Percentiles rank a stretch among this genome's conserved stretches.
Conservation (phyloP, 495 filamentous ascomycete genomes). For the Aspergillus hancockii region DNA sequence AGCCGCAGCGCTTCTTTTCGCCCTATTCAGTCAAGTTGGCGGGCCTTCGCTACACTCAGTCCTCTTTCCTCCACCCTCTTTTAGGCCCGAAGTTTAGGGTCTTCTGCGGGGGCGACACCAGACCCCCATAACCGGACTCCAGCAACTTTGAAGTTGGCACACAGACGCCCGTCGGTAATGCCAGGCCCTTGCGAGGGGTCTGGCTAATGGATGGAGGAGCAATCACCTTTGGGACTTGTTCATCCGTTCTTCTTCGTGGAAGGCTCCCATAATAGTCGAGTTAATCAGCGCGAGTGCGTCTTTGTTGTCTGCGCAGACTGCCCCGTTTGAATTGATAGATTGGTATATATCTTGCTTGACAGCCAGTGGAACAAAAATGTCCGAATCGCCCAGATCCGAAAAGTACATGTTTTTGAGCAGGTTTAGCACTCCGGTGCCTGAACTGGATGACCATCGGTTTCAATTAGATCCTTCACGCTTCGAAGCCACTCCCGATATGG, state of each 20-base stretch:
- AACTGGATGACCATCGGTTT: slow-evolving; percentile 90
- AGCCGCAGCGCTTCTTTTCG: slow-evolving; percentile 38
- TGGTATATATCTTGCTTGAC: not conserved
- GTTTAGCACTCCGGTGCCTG: slow-evolving; percentile 78
- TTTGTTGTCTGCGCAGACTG: slow-evolving; percentile 7
- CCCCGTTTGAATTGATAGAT: not conserved
- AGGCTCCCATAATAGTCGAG: slow-evolving; percentile 9
- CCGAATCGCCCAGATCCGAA: slow-evolving; percentile 63
- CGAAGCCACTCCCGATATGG: slow-evolving; percentile 47
- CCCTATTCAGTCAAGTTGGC: slow-evolving; percentile 89
- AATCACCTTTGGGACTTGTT: slow-evolving; percentile 36
- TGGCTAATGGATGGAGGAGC: slow-evolving; percentile 48
- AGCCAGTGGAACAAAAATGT: slow-evolving; percentile 47
- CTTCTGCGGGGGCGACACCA: slow-evolving; percentile 93
- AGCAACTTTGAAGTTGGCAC: slow-evolving; percentile 36
- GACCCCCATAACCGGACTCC: slow-evolving; percentile 87
- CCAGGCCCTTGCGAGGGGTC: slow-evolving; percentile 51
- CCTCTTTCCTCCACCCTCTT: slow-evolving; percentile 88
- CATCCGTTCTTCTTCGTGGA: slow-evolving; percentile 25
- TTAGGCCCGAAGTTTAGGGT: slow-evolving; percentile 88
- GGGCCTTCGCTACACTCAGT: slow-evolving; percentile 74
- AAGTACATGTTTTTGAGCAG: slow-evolving; percentile 55
- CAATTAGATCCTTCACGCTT: slow-evolving; percentile 66
- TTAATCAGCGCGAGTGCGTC: slow-evolving; percentile 4
- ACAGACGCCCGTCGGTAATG: slow-evolving; percentile 45